These are phyloP conservation scores for Astrothelium macrocarpum DNA, from an alignment of 495 filamentous ascomycete genomes.

Conservation along the genomic window DNA sequence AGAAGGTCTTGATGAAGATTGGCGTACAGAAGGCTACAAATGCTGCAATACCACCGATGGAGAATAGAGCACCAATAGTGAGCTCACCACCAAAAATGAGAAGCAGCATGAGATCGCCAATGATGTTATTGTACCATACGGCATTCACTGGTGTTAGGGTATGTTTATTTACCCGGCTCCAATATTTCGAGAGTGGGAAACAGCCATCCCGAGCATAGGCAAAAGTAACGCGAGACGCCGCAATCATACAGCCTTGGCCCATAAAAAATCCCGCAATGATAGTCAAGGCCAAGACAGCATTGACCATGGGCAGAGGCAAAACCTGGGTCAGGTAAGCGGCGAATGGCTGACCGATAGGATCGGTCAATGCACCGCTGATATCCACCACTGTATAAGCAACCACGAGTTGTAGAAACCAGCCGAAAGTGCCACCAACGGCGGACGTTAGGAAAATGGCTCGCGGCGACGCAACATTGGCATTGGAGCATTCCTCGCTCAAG, in stretches of 20 bases:
- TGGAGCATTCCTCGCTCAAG: conserved; percentile 67
- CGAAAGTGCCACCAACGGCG: conserved; percentile 55
- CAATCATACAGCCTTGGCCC: conserved; percentile 62
- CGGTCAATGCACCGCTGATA: conserved; percentile 50
- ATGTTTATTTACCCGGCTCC: conserved; percentile 55
- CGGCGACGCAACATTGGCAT: conserved; percentile 64
- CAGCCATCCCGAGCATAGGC: conserved; percentile 73
- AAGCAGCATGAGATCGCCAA: conserved; percentile 56
- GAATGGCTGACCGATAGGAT: conserved; percentile 65
- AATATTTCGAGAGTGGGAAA: conserved; percentile 51
- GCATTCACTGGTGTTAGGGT: conserved; percentile 71
- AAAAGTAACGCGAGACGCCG: conserved; percentile 67
- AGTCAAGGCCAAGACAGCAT: conserved; percentile 58
- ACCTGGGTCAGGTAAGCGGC: conserved; percentile 65
- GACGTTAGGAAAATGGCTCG: conserved; percentile 69
- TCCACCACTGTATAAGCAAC: conserved; percentile 73
- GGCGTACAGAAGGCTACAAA: conserved; percentile 68
- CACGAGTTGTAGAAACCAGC: conserved; percentile 68
- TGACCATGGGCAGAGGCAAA: conserved; percentile 53
- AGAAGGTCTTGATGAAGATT: conserved; percentile 64
- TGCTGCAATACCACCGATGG: conserved; percentile 64
- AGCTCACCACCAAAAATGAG: conserved; percentile 58
- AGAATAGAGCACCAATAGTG: conserved; percentile 66
- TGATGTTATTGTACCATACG: conserved; percentile 58
- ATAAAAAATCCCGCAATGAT: conserved; percentile 71